These are phyloP conservation scores for Moesziomyces globuligerus DNA, from an alignment of 1,284 basidiomycete species.

Conservation along the genomic window DNA sequence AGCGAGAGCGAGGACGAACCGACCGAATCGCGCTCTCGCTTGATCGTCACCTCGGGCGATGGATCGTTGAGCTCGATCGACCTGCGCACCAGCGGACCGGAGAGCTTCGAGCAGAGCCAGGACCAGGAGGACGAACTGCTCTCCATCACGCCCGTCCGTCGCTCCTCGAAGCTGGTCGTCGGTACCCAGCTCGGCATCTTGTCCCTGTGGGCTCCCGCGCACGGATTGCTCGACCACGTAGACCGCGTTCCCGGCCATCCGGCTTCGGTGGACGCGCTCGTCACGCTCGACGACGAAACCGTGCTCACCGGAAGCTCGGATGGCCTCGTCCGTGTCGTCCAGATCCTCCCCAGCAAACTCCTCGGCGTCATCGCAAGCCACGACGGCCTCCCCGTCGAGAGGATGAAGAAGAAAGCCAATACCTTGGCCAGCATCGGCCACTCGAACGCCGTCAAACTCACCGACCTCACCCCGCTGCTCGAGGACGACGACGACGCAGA, in stretches of 20 bases:
- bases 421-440: constrained; percentile 95
- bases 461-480: constrained; percentile 78
- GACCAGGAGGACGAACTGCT: constrained; percentile 96
- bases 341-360: constrained; percentile 88
- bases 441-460: constrained; percentile 85
- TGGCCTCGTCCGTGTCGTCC: constrained; percentile 86
- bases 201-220: constrained; percentile 85
- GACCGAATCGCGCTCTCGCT: constrained; percentile 26
- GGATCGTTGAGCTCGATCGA: constrained; percentile 91
- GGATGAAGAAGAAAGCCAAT: constrained; percentile 76
- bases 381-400: constrained; percentile 83
- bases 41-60: constrained; percentile 75
- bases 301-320: constrained; percentile 93
- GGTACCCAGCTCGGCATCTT: constrained; percentile 92
- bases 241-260: constrained; percentile 87
- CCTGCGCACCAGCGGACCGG: constrained; percentile 40
- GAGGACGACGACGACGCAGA: constrained; percentile 63
- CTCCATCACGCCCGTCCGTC: constrained; percentile 83
- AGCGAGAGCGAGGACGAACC: constrained; percentile 1
- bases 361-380: constrained; percentile 90
- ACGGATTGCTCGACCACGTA: constrained; percentile 90
- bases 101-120: constrained; percentile 81
- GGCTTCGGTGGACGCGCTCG: constrained; percentile 75
- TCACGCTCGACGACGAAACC: constrained; percentile 74
- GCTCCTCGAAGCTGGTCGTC: constrained; percentile 82